Conservation (phyloP, 805 yeast genomes). For the Saccharomyces jurei region DNA sequence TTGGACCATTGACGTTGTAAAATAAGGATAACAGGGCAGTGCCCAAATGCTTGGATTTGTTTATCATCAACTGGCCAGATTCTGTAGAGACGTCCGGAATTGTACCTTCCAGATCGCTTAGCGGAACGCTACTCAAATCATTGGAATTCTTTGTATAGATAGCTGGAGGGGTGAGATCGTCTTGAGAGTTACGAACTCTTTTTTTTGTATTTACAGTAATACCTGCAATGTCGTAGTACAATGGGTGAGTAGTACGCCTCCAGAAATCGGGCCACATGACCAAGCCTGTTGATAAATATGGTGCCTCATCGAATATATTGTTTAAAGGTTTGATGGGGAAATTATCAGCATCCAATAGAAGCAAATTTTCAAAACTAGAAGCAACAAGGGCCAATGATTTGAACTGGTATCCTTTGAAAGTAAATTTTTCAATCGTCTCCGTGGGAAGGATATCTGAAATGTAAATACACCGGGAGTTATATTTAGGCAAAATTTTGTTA, state of each 20-base stretch:
- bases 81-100: constrained; percentile 66
- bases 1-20: constrained; percentile 62
- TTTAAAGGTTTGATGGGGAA: constrained; percentile 63
- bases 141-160: constrained; percentile 18
- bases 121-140: constrained; percentile 33
- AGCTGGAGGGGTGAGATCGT: constrained; percentile 30
- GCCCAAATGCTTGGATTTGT: constrained; percentile 50
- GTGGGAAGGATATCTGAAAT: constrained; percentile 48
- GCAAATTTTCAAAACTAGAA: constrained; percentile 66
- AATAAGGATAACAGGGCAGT: constrained; percentile 55
- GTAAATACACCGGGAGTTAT: constrained; percentile 54
- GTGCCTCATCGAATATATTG: constrained; percentile 47
- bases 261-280: constrained; percentile 84
- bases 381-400: constrained; percentile 65
- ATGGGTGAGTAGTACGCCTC: constrained; percentile 76
- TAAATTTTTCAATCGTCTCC: constrained; percentile 33
- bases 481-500: constrained; percentile 46
- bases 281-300: constrained; percentile 46
- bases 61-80: constrained; percentile 64
- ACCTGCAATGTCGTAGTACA: constrained; percentile 63
- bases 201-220: constrained; percentile 38
- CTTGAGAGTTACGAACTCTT: constrained; percentile 34
- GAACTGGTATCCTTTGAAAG: constrained; percentile 56
- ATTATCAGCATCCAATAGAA: constrained; percentile 71
- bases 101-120: constrained; percentile 55